Conservation (phyloP, 2,329 filamentous ascomycete species). For the Podosphaera fusca region DNA sequence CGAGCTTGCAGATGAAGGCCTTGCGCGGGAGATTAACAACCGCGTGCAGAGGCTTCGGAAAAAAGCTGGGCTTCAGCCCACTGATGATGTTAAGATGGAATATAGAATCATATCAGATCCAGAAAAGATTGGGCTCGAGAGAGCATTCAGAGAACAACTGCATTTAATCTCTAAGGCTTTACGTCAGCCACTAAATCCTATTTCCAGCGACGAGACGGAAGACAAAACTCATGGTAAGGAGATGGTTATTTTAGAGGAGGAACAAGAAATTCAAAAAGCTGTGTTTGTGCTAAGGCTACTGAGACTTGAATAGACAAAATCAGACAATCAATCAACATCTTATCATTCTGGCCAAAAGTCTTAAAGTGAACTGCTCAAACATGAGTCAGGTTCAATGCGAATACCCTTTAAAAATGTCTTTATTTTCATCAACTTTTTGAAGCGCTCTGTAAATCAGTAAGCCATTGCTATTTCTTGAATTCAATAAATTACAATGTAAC, state of each 20-base stretch:
- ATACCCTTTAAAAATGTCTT: conserved; percentile 14
- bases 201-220: conserved; percentile 35
- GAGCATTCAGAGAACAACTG: conserved; percentile 45
- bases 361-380: no score
- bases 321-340: neutral
- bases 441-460: conserved; percentile 21
- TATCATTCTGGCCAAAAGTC: neutral
- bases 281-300: conserved; percentile 56
- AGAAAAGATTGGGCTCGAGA: conserved; percentile 47
- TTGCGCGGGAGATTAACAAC: conserved; percentile 82
- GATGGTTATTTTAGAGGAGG: conserved; percentile 52
- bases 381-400: neutral
- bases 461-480: conserved; percentile 3
- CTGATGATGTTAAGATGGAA: conserved; percentile 90
- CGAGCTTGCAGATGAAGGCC: conserved; percentile 66
- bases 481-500: conserved; percentile 42
- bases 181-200: conserved; percentile 51
- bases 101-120: conserved; percentile 64
- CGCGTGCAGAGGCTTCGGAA: conserved; percentile 82
- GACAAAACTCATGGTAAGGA: conserved; percentile 24
- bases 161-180: conserved; percentile 53
- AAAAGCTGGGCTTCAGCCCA: conserved; percentile 73
- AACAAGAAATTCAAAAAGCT: conserved; percentile 67
- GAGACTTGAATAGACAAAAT: conserved; percentile 24
- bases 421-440: conserved; percentile 19